A percentile compares a stretch with the other conserved stretches of the same genome.
phyloP scores from a whole-genome alignment of 2,329 filamentous ascomycete species.

The Botrytis hyacinthi region DNA sequence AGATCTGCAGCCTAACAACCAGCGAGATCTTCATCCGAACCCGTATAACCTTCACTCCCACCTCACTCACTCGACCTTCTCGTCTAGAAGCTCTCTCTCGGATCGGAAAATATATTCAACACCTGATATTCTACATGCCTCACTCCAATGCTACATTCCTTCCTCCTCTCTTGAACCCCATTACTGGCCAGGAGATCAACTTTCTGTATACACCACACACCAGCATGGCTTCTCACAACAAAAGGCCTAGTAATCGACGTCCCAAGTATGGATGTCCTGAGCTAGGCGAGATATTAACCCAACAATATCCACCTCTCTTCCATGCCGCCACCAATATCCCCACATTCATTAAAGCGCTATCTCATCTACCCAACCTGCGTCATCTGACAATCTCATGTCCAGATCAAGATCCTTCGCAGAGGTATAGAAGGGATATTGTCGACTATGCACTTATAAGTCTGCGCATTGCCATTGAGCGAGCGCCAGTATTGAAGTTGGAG shows the following conservation, averaged over 20 bases:
- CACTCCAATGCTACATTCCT: constrained; percentile 78
- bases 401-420: constrained; percentile 64
- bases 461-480: constrained; percentile 76
- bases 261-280: constrained; percentile 79
- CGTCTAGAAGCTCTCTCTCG: constrained; percentile 72
- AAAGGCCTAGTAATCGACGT: constrained; percentile 39
- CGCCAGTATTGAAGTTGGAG: constrained; percentile 61
- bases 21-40: constrained; percentile 67
- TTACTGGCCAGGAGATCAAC: constrained; percentile 71
- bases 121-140: constrained; percentile 73
- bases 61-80: constrained; percentile 71
- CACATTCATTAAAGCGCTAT: constrained; percentile 75
- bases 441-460: constrained; percentile 88
- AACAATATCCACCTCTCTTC: constrained; percentile 86
- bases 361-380: constrained; percentile 64
- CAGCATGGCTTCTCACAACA: constrained; percentile 58
- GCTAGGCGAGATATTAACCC: constrained; percentile 75
- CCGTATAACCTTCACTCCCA: constrained; percentile 68
- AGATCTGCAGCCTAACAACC: constrained; percentile 68
- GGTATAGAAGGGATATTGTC: constrained; percentile 73
- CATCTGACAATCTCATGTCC: constrained; percentile 77
- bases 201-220: constrained; percentile 81
- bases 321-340: constrained; percentile 86
- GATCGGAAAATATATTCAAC: constrained; percentile 76
- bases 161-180: constrained; percentile 77